phyloP scores from a whole-genome alignment of 139 green algal species.

The Tetraselmis chui region DNA sequence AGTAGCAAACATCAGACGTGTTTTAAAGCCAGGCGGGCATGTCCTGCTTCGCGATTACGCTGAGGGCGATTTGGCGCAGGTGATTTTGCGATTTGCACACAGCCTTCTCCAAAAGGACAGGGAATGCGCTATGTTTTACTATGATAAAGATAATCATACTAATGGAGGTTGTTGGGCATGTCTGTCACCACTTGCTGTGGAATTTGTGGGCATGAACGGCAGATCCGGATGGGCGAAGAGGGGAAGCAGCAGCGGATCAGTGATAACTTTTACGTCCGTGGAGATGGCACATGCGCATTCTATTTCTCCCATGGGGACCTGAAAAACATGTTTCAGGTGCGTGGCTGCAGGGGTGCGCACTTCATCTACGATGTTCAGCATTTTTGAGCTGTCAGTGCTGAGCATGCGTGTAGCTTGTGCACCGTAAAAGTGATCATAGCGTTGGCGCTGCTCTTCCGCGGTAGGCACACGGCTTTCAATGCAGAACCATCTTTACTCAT shows the following conservation, averaged over 20 bases:
- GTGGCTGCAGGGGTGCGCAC: no score
- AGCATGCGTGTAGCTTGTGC: no score
- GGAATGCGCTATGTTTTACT: no score
- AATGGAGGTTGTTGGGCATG: no score
- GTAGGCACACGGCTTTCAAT: conserved; percentile 40
- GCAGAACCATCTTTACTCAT: conserved; percentile 32
- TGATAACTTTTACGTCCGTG: conserved; percentile 61
- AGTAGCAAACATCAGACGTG: neutral
- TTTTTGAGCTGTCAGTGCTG: neutral
- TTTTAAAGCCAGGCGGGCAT: conserved; percentile 15
- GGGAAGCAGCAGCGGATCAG: conserved; percentile 27
- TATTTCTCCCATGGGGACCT: conserved; percentile 49
- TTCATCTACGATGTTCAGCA: no score
- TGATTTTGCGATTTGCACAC: no score
- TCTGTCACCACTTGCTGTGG: no score
- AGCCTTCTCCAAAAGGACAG: no score
- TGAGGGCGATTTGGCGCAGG: conserved; percentile 45
- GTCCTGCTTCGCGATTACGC: conserved; percentile 46
- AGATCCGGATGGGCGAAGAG: neutral
- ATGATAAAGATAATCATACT: no score
- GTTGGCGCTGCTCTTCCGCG: no score
- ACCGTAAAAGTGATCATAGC: no score
- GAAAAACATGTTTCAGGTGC: neutral
- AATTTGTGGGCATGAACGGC: no score
- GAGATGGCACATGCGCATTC: conserved; percentile 75